phyloP scores from a whole-genome alignment of 208 protist genomes.

The Leptomonas pyrrhocoris region DNA sequence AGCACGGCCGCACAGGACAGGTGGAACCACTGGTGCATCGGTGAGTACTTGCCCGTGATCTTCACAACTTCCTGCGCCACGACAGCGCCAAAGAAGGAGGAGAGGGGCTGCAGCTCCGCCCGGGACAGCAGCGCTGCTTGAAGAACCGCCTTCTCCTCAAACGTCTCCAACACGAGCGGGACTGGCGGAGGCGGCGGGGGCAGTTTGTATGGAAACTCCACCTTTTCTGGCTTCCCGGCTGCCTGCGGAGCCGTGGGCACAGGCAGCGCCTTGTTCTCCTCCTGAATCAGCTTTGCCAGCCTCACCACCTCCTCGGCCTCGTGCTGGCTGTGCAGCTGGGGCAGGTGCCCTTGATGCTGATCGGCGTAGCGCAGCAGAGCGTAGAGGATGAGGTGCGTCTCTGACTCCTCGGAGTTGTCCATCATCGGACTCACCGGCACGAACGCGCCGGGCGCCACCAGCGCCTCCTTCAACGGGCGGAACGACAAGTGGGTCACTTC shows the following conservation, averaged over 20 bases:
- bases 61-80: conserved; percentile 98
- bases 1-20: conserved; percentile 91
- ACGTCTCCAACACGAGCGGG: conserved; percentile 59
- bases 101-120: conserved; percentile 89
- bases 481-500: conserved; percentile 64
- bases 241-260: conserved; percentile 16
- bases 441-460: conserved; percentile 67
- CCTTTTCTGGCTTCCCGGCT: conserved; percentile 32
- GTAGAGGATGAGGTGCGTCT: conserved; percentile 62
- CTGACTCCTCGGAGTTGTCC: conserved; percentile 82
- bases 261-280: conserved; percentile 53
- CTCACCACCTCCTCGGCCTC: conserved; percentile 70
- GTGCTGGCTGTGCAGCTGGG: conserved; percentile 59
- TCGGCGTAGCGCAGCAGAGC: conserved; percentile 79
- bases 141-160: conserved; percentile 59
- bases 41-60: conserved; percentile 96
- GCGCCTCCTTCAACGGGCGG: conserved; percentile 57
- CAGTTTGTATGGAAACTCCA: conserved; percentile 64
- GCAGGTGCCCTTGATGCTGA: conserved; percentile 52
- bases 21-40: conserved; percentile 96
- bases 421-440: conserved; percentile 85
- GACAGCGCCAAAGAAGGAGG: conserved; percentile 94
- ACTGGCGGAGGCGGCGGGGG: conserved; percentile 63
- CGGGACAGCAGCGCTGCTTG: conserved; percentile 57
- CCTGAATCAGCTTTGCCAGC: conserved; percentile 56